Conservation (phyloP, 148 eudicot species). For the Camellia sinensis region DNA sequence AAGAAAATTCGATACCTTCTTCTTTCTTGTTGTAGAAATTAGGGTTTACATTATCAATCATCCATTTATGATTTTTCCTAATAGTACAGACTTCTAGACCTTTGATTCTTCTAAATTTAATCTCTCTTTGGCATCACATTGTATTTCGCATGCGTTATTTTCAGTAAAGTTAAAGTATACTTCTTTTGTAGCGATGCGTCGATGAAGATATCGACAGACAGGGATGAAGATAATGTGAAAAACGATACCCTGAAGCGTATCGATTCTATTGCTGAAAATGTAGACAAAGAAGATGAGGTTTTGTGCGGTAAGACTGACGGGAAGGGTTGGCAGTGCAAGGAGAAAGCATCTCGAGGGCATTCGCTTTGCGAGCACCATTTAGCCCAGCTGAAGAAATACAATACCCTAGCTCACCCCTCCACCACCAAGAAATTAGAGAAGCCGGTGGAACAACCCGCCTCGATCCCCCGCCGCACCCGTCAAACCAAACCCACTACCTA, state of each 20-base stretch:
- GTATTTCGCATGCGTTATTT: background rate
- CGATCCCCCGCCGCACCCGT: slow-evolving; percentile 18
- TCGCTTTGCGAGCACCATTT: slow-evolving; percentile 22
- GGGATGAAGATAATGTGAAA: slow-evolving; percentile 10
- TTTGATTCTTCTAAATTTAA: slow-evolving; percentile 1
- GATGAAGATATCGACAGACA: slow-evolving; percentile 28
- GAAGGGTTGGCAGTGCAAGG: slow-evolving; percentile 23
- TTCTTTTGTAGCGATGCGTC: slow-evolving; percentile 20
- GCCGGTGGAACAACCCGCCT: background rate
- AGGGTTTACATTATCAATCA: slow-evolving; percentile 19
- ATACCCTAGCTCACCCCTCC: background rate
- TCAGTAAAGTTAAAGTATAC: no score
- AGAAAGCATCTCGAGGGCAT: slow-evolving; percentile 14
- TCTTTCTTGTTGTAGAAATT: background rate
- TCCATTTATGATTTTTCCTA: background rate
- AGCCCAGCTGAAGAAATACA: background rate
- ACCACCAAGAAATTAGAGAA: slow-evolving; percentile 18
- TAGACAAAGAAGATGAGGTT: background rate
- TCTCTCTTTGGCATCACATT: background rate
- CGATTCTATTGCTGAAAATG: background rate
- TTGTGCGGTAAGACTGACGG: slow-evolving; percentile 16
- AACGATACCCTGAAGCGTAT: background rate
- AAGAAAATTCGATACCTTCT: background rate
- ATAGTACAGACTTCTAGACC: background rate
- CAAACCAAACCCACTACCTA: slow-evolving; percentile 19